Evolutionary conservation across 179 eudicot genomes (phyloP), one percentile per base, ranked within the genome.

Genomic region (Beta corolliflora): DNA sequence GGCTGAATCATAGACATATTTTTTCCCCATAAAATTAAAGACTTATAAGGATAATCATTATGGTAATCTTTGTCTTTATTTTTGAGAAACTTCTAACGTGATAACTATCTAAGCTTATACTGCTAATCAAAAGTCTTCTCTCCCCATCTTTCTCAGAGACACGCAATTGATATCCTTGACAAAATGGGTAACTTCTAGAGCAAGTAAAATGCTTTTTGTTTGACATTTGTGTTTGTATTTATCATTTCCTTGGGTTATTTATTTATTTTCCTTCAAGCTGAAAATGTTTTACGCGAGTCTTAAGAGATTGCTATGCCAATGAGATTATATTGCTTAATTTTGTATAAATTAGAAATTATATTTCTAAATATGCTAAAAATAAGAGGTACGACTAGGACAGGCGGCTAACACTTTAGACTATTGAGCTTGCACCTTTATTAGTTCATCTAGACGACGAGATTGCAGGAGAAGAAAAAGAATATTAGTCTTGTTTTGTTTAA

Each of bases 131-230:
- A 48, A 7, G 14, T 53, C 41, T 53, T 45, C 48, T 67, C 73
- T 13, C 76, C 10, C 74, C 53, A 5, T 71, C 86, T 84, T 84
- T 84, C 80, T 84, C 71, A 29, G 4, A 55, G 19, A 41, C 73
- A 84, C 83, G 60, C 83, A 71, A 80, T 31, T 18, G 19, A 45
- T 21, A 72, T 52, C 31, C 68, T 76, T 84, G 69, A 63, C 66
- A 71, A 76, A 36, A 31, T 84, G 12, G 56, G 9, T 77, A 55
- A 65, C 79, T 77, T 80, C 50, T 9, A 15, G 14, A 21, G 66
- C 53, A 66, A 2, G 13, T 21, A 19, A 66, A 54, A 18, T 5
- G 21, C 7, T 0, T 23, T 74, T 48, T 50, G 69, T 48, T 48
- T 31, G 16, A 77, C 60, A 77, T 25, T 18, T 65, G 63, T 14